These are phyloP conservation scores for Lavandula angustifolia DNA, from an alignment of 257 asterid species.

Conservation along the genomic window DNA sequence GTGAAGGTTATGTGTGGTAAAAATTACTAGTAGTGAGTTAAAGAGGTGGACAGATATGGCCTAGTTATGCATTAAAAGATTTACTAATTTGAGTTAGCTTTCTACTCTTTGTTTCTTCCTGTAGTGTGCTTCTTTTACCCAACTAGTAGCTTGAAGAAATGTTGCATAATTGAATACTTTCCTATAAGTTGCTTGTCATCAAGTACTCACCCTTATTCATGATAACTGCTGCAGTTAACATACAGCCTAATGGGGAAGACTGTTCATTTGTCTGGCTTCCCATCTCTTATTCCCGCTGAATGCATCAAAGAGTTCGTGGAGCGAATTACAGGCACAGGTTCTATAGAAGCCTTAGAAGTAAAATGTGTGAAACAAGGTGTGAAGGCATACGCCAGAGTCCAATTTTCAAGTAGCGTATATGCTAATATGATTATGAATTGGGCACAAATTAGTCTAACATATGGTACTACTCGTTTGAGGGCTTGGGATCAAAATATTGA, in stretches of 20 bases:
- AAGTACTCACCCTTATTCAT: not conserved
- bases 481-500: constrained; percentile 47
- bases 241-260: constrained; percentile 38
- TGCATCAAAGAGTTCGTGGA: constrained; percentile 43
- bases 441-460: constrained; percentile 40
- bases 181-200: too few species aligned
- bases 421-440: constrained; percentile 39
- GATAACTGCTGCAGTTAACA: constrained; percentile 22
- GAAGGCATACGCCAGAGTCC: constrained; percentile 72
- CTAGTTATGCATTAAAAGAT: not conserved
- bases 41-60: not conserved
- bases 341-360: constrained; percentile 62
- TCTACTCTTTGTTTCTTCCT: not conserved
- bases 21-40: not conserved
- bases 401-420: constrained; percentile 37
- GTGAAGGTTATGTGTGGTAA: not conserved
- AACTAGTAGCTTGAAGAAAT: not conserved
- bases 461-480: constrained; percentile 49
- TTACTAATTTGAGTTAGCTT: not conserved
- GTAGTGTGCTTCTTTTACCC: too few species aligned
- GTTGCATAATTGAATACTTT: not conserved
- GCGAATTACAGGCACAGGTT: constrained; percentile 44
- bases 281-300: constrained; percentile 43
- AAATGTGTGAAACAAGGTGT: constrained; percentile 41
- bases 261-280: constrained; percentile 55